Evolutionary conservation across 2,329 filamentous ascomycete species (phyloP).

Genomic region (Claviceps purpurea): DNA sequence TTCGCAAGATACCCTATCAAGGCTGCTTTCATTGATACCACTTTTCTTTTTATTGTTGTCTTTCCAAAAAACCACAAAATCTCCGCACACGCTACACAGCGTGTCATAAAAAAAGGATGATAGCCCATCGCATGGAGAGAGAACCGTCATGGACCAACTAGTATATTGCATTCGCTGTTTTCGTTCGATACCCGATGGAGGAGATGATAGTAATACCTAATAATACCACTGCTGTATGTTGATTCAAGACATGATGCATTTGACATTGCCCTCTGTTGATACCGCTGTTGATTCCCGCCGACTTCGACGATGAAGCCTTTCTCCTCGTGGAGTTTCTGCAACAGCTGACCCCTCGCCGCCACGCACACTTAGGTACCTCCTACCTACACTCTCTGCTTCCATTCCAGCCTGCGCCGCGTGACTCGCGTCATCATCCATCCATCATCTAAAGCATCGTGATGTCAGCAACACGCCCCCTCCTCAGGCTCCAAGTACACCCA

Average conservation of each 20-base stretch:
- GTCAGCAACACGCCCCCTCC: no score
- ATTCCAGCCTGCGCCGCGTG: no score
- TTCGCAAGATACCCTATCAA: constrained; percentile 38
- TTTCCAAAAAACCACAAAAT: constrained; percentile 8
- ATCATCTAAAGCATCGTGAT: no score
- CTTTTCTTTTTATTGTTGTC: constrained; percentile 19
- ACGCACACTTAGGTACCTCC: no score
- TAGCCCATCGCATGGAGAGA: not conserved
- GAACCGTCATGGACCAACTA: constrained; percentile 8
- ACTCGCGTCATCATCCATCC: no score
- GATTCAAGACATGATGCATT: constrained; percentile 2
- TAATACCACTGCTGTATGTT: constrained; percentile 27
- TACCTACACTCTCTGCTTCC: no score
- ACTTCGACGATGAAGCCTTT: no score
- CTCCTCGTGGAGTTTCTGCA: no score
- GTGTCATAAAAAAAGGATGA: constrained; percentile 11
- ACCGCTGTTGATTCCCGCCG: no score
- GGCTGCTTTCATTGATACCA: constrained; percentile 34
- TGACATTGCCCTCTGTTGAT: no score
- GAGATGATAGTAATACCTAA: constrained; percentile 31
- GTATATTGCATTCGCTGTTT: constrained; percentile 16
- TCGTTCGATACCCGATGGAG: constrained; percentile 27
- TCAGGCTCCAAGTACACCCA: no score
- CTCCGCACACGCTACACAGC: constrained; percentile 7
- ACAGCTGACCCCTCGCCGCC: no score